Base-by-base conservation (phyloP, 441 rosid genomes). In the Raphanus hybrid region DNA sequence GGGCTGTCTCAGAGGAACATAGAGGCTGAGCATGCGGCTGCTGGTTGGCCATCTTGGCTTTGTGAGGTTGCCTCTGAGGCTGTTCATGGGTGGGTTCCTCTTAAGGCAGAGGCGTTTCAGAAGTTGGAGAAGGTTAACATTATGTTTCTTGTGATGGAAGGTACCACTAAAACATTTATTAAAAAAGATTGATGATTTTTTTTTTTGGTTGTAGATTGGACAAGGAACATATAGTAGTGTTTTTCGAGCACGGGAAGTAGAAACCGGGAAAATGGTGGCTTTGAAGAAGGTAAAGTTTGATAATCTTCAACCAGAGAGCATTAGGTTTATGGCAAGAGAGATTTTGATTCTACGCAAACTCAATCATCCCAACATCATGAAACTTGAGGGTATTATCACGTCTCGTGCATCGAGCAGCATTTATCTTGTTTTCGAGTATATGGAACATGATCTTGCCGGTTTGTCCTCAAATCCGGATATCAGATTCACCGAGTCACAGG, bases 171-270 rank as follows among this genome's bases (percentile, higher is more conserved):
- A 48, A 0, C 58, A 9, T 37, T 12, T 12, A 12, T 6, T 10
- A 32, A 6, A 52, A 12, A 62, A 0, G 32, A 3, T 43, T 43
- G 10, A 23, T 66, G 20, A 66, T 5, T 64, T 3, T 16, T 50
- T 5, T 5, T 39, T 10, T n/a, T 59, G 66, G 52, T 70, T 43
- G 57, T 82, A 94, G 98, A 90, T 94, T 77, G 98, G 98, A 84
- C 98, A 94, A 84, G 97, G 98, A 9, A 94, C 98, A 62, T 94
- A 94, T 81, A 94, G 98, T 84, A 90, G 90, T 7, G 98, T 94
- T 66, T 94, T 91, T 73, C 86, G 89, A 73, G 98, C 97, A 55
- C 80, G 92, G 0, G 97, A 94, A 84, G 85, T 94, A 48, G 90
- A 81, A 78, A 92, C 86, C 0, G 94, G 98, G 43, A 90, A 78